phyloP scores from a whole-genome alignment of 805 yeast species.

The Pichia kluyveri region DNA sequence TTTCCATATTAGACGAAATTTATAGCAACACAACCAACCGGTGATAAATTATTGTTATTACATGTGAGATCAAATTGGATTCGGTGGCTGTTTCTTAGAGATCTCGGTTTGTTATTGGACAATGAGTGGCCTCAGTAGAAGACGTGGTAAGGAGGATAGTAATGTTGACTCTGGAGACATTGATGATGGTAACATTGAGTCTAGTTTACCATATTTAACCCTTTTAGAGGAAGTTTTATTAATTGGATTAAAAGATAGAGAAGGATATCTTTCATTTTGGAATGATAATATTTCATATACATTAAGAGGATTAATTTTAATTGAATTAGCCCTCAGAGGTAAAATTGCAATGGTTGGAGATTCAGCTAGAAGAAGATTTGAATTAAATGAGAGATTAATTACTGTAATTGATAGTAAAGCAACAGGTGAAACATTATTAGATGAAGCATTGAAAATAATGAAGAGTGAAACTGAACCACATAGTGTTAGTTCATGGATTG shows the following conservation, averaged over 20 bases:
- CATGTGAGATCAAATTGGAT: no score
- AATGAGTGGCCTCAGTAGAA: neutral
- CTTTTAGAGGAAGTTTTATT: constrained; percentile 94
- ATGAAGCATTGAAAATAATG: constrained; percentile 88
- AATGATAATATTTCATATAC: constrained; percentile 96
- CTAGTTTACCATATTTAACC: constrained; percentile 35
- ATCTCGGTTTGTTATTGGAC: no score
- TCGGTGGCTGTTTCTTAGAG: no score
- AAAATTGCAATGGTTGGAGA: constrained; percentile 85
- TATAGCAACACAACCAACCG: no score
- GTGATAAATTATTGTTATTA: no score
- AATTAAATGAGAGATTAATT: constrained; percentile 75
- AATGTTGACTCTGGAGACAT: neutral
- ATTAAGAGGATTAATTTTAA: constrained; percentile 82
- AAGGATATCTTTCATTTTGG: constrained; percentile 96
- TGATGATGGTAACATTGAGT: constrained; percentile 32
- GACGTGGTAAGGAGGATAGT: neutral
- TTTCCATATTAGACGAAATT: no score
- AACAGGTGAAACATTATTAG: constrained; percentile 92
- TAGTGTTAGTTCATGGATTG: constrained; percentile 87
- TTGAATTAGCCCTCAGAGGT: constrained; percentile 88
- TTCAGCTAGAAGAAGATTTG: constrained; percentile 83
- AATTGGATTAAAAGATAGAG: constrained; percentile 90
- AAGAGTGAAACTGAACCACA: constrained; percentile 70
- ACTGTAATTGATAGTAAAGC: constrained; percentile 79